Conservation (phyloP, 129 eudicot genomes). For the Erigeron canadensis region DNA sequence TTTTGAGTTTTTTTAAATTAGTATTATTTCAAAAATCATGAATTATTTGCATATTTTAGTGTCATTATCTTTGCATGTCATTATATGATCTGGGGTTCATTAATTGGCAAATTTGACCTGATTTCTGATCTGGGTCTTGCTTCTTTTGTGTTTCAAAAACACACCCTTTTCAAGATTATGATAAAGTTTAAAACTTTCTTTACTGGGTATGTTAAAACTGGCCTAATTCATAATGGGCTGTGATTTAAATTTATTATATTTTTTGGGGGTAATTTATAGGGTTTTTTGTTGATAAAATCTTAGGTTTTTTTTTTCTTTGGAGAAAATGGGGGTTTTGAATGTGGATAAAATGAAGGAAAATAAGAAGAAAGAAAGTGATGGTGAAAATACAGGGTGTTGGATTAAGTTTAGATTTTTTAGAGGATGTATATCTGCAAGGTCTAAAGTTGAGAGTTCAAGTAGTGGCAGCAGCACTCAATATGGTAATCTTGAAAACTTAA, state of each 20-base stretch:
- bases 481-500: constrained; percentile 40
- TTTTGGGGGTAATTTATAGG: constrained; percentile 31
- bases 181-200: not conserved
- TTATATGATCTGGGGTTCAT: constrained; percentile 29
- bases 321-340: constrained; percentile 49
- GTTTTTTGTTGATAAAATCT: constrained; percentile 3
- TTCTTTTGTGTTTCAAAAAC: not conserved
- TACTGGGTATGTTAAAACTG: not conserved
- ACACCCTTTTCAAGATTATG: constrained; percentile 7
- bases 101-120: constrained; percentile 15
- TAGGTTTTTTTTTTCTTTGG: not conserved
- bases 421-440: constrained; percentile 60
- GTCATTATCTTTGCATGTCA: constrained; percentile 41
- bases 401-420: constrained; percentile 59
- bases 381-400: constrained; percentile 57
- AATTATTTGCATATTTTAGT: constrained; percentile 11
- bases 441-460: constrained; percentile 63
- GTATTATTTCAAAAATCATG: constrained; percentile 18
- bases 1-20: constrained; percentile 25
- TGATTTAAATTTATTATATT: constrained; percentile 5
- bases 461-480: constrained; percentile 55
- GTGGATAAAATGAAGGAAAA: constrained; percentile 38
- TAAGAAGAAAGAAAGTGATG: constrained; percentile 42
- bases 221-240: constrained; percentile 12
- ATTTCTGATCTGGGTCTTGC: constrained; percentile 23